These are phyloP conservation scores for Colletotrichum eremochloae DNA, from an alignment of 2,329 filamentous ascomycete genomes.

Conservation along the genomic window DNA sequence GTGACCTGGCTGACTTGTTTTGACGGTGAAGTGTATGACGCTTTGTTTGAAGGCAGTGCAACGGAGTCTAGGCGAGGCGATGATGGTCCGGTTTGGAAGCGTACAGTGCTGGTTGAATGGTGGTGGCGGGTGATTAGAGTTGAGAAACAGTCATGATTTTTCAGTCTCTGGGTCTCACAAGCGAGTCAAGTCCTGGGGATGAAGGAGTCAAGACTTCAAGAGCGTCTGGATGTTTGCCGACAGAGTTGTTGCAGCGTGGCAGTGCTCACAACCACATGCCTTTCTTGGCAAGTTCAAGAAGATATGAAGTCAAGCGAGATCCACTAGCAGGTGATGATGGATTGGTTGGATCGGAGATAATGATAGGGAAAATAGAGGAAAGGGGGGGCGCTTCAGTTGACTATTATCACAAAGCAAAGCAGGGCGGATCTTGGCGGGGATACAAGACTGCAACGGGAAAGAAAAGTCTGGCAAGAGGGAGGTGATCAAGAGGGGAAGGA, in stretches of 20 bases:
- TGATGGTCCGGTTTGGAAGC: slow-evolving; percentile 8
- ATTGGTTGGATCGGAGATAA: slow-evolving; percentile 23
- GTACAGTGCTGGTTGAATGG: slow-evolving; percentile 7
- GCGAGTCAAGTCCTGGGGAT: slow-evolving; percentile 2
- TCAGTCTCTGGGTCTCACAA: neutral
- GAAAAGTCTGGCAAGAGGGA: slow-evolving; percentile 22
- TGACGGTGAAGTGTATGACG: neutral
- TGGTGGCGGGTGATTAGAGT: neutral
- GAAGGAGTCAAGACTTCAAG: slow-evolving; percentile 18
- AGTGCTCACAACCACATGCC: slow-evolving; percentile 42
- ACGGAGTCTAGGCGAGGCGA: slow-evolving; percentile 15
- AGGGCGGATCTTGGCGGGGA: slow-evolving; percentile 31
- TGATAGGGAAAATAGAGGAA: slow-evolving; percentile 11
- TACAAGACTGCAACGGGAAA: slow-evolving; percentile 8
- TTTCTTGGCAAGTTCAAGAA: slow-evolving; percentile 38
- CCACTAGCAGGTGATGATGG: slow-evolving; percentile 15
- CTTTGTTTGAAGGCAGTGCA: slow-evolving; percentile 29
- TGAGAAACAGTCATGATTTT: slow-evolving; percentile 16
- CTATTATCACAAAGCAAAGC: slow-evolving; percentile 16
- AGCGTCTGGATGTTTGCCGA: slow-evolving; percentile 8
- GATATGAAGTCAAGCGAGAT: slow-evolving; percentile 38
- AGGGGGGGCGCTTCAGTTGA: slow-evolving; percentile 25
- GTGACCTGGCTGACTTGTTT: neutral
- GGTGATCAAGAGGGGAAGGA: slow-evolving; percentile 39
- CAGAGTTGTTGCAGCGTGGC: slow-evolving; percentile 26